Evolutionary conservation across 1,284 basidiomycete genomes (phyloP), one percentile per base, ranked within the genome.

Genomic region (Cerioporus squamosus): DNA sequence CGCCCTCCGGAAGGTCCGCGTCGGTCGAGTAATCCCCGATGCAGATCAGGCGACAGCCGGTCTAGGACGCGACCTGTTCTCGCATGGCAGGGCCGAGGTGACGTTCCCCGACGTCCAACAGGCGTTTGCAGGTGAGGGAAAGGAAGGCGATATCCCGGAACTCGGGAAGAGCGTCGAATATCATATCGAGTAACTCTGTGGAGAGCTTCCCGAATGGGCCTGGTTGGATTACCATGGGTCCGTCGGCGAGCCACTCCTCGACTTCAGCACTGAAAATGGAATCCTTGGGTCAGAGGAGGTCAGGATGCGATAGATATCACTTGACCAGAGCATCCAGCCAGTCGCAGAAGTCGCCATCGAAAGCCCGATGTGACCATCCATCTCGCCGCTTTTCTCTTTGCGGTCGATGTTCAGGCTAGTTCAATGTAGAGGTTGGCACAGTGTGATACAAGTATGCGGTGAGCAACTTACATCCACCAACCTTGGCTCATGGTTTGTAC

Each of bases 121-220:
- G 31, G 4, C 9, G 22, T 45, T 53, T 55, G 65, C 62, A 58
- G 3, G 56, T 57, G 43, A 60, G 23, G 5, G 52, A 36, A 40
- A 64, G 40, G 36, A 14, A 9, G 40, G 29, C 20, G 23, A 31
- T 17, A 18, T 29, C 38, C 6, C 5, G 18, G 12, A 20, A 7
- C 7, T 29, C 8, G 10, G 24, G 10, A 2, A 53, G 29, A 20
- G 26, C 36, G 2, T 22, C 33, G 17, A 45, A 51, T 18, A 57
- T 31, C 15, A 40, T 29, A 18, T 39, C 33, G 15, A 52, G 18
- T 2, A 57, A 5, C 23, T 51, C 44, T 1, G 36, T 23, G 7
- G 49, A 24, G n/a, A 51, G 55, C 12, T 38, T 44, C 7, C 36
- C 48, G 4, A 57, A 15, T 12, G 24, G 43, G 2, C 44, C 39